These are phyloP conservation scores for Triticum urartu DNA, from an alignment of 176 grass and related monocot genomes.

Conservation along the genomic window DNA sequence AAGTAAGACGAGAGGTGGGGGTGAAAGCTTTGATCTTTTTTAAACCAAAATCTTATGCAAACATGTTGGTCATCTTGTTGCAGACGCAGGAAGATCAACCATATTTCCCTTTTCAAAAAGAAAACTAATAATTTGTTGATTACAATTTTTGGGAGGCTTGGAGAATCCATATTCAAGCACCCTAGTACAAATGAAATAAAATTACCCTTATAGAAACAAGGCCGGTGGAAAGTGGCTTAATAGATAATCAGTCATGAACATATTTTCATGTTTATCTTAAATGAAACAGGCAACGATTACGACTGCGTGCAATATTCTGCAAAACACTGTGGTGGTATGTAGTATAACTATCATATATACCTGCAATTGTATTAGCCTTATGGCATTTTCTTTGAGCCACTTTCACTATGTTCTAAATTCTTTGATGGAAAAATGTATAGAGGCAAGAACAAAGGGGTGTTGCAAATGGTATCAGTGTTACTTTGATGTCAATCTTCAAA, in stretches of 20 bases:
- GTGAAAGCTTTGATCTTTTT: too few species aligned
- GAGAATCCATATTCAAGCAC: neutral
- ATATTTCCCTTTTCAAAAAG: neutral
- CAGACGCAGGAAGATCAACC: neutral
- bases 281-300: constrained; percentile 58
- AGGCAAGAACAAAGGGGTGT: constrained; percentile 56
- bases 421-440: constrained; percentile 28
- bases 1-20: too few species aligned
- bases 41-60: too few species aligned
- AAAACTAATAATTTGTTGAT: neutral
- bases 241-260: neutral
- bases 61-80: too few species aligned
- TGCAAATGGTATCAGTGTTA: constrained; percentile 68
- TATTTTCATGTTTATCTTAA: constrained; percentile 17
- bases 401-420: neutral
- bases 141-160: neutral
- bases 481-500: constrained; percentile 62
- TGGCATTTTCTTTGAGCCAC: neutral
- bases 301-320: constrained; percentile 51
- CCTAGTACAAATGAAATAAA: neutral
- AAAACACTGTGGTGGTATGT: constrained; percentile 59
- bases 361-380: neutral
- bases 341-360: neutral
- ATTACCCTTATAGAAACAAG: neutral
- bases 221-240: neutral